Percentiles rank a stretch among this genome's conserved stretches.
Evolutionary conservation across 2,329 filamentous ascomycete genomes (phyloP).

Genomic region (Dactylellina drechsleri): DNA sequence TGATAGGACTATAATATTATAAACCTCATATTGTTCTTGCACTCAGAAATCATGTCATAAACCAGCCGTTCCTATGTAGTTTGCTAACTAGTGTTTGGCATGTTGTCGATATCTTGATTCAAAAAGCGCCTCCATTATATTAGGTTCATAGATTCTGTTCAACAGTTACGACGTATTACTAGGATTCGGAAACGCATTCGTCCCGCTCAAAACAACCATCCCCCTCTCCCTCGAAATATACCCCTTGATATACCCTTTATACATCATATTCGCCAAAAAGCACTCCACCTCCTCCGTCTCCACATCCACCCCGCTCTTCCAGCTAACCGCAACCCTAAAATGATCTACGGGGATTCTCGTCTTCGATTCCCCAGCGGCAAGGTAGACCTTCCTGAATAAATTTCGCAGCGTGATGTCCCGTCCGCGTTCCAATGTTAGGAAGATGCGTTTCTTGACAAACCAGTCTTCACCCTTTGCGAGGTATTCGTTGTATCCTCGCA

Average conservation of each 20-base stretch:
- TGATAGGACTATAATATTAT: no score
- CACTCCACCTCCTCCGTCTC: constrained; percentile 96
- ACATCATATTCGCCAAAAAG: constrained; percentile 93
- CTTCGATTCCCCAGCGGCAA: constrained; percentile 74
- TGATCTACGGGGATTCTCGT: constrained; percentile 84
- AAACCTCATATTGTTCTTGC: no score
- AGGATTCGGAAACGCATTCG: constrained; percentile 91
- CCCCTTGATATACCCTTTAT: constrained; percentile 98
- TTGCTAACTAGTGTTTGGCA: no score
- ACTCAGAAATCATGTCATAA: no score
- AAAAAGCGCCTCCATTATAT: no score
- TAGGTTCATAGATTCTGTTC: no score
- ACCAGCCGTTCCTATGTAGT: no score
- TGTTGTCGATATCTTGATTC: no score
- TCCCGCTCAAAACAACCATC: constrained; percentile 92
- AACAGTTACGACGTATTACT: constrained; percentile 62
- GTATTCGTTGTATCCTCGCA: constrained; percentile 83
- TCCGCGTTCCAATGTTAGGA: constrained; percentile 89
- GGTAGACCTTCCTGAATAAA: constrained; percentile 87
- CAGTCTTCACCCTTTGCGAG: constrained; percentile 85
- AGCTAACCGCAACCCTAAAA: constrained; percentile 79
- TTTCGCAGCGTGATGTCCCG: constrained; percentile 93
- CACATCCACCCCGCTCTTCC: constrained; percentile 65
- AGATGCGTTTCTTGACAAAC: constrained; percentile 91
- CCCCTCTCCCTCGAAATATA: constrained; percentile 93